Conservation (phyloP, 2,329 filamentous ascomycete genomes). For the Decorospora gaudefroyi region DNA sequence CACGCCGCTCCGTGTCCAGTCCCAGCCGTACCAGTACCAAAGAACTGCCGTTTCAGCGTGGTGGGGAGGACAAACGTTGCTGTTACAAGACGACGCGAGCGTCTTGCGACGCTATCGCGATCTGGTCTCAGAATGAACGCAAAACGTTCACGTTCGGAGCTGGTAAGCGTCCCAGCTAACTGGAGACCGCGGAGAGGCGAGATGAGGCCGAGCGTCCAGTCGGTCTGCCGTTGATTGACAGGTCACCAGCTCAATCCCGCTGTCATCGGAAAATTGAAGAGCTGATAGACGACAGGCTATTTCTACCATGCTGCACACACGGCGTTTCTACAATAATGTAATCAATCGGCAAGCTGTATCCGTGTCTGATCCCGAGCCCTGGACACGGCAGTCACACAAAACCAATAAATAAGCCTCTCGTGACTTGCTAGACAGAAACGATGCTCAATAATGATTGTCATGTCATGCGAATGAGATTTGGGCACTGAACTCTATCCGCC, state of each 20-base stretch:
- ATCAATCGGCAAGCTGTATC: no score
- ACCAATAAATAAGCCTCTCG: constrained; percentile 17
- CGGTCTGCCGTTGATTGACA: constrained; percentile 29
- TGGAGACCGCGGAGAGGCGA: constrained; percentile 39
- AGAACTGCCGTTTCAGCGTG: constrained; percentile 25
- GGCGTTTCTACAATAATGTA: no score
- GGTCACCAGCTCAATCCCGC: constrained; percentile 16
- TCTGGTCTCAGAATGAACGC: constrained; percentile 14
- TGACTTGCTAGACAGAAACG: neutral
- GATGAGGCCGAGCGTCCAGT: constrained; percentile 21
- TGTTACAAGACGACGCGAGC: constrained; percentile 25
- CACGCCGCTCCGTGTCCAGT: constrained; percentile 20
- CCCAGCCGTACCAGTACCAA: constrained; percentile 10
- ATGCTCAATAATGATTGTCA: neutral
- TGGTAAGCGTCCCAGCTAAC: constrained; percentile 26
- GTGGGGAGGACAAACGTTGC: constrained; percentile 21
- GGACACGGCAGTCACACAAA: neutral
- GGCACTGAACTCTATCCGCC: constrained; percentile 17
- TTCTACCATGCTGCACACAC: neutral
- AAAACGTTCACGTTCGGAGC: constrained; percentile 14
- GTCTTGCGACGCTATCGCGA: constrained; percentile 14
- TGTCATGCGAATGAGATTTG: constrained; percentile 3
- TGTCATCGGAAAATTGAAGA: neutral
- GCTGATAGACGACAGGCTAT: no score
- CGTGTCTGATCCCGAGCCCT: neutral